Evolutionary conservation across 306 rosid species (phyloP), one percentile per base, ranked within the genome.

Genomic region (Sicyos baderoa): DNA sequence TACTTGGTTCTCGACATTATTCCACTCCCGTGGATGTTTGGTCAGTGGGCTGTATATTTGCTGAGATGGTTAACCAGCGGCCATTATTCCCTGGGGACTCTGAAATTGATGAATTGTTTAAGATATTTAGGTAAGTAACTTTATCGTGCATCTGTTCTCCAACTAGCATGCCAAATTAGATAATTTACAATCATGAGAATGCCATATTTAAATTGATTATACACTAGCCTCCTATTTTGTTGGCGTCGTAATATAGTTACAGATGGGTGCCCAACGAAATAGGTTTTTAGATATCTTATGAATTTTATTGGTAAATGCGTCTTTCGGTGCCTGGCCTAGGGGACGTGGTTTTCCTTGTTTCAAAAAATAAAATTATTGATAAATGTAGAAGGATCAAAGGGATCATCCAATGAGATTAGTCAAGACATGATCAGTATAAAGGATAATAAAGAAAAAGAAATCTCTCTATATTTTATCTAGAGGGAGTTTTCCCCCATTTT

Each of bases 11-110:
- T 70, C 97, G 96, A 65, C 94, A 93, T 81, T 93, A 93, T 78
- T 93, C 99, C 37, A 93, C 99, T 50, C 99, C 99, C 4, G 99
- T 93, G 55, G 99, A 93, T 81, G 87, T 93, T 64, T 93, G 99
- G 99, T 93, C 99, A 4, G 99, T 93, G 78, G 99, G 99, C 68
- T 93, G 99, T 76, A 93, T 93, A 83, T 93, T 89, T 86, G 97
- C 99, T 53, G 99, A 93, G 91, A 93, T 93, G 99, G 80, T 90
- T 77, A 93, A 90, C 79, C 88, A 84, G 54, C 83, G 87, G 11
- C 94, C 99, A 49, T 81, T 93, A n/a, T 93, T 93, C 81, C 97
- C 97, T 49, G 99, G 99, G 62, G 99, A 93, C 80, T 93, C 99
- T 16, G 99, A 93, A 86, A 93, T 93, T 77, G 99, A 93, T 79